Evolutionary conservation across 352 stramenopile genomes (phyloP), one percentile per base, ranked within the genome.

Genomic region (Phytopythium helicoides): DNA sequence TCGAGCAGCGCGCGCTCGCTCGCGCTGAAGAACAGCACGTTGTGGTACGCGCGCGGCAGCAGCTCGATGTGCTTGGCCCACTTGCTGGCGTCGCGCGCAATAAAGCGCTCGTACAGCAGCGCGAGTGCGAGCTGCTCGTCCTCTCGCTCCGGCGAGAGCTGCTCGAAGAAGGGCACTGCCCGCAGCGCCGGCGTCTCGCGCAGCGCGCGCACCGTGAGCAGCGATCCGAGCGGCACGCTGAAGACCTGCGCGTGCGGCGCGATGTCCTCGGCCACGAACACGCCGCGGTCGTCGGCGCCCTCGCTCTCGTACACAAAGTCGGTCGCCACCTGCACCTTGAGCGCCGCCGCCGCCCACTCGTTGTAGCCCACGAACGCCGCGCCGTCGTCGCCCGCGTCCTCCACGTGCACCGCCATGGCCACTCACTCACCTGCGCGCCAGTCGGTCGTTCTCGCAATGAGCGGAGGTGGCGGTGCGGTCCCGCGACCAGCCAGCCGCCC

Each of bases 271-370:
- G 83, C 76, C 57, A 93, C 81, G 57, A 81, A 93, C 53, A 93
- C 83, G 45, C 80, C 80, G 39, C 80, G 80, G 36, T 93, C 76
- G 21, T 57, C 61, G 34, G 47, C 59, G 12, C 60, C 53, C 45
- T 68, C 60, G 21, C 65, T 64, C 64, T 93, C 83, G 66, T 93
- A 93, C 42, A 93, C 83, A 58, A 93, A 93, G 68, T 91, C 83
- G 8, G 78, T 90, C 35, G 64, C 71, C 25, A 91, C 66, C 37
- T 61, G 53, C 52, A 91, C 79, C 38, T 76, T 62, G 28, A 92
- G 73, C 42, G 52, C 35, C 40, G 66, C 54, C 12, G 54, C 44
- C 3, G 82, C 82, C 82, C 82, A 92, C 64, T 88, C 80, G 51
- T 92, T 86, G 60, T 87, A 93, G 35, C 82, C 80, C n/a, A 91